Conservation (phyloP, 176 grass and related monocot genomes). For the Eleusine indica region DNA sequence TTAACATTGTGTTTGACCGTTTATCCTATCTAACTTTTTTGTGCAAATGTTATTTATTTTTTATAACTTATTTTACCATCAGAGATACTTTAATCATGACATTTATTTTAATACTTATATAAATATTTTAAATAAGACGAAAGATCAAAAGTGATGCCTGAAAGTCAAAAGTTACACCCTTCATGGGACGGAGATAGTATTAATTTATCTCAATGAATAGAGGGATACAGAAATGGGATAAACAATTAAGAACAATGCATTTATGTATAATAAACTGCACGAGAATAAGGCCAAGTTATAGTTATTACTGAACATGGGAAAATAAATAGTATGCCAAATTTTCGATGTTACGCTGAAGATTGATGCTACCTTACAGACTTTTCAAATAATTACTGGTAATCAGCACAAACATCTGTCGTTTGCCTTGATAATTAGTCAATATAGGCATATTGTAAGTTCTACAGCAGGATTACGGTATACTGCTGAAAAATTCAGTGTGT, state of each 20-base stretch:
- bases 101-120: too few relatives aligned
- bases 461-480: not conserved
- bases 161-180: too few relatives aligned
- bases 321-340: not conserved
- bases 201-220: not conserved
- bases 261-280: not conserved
- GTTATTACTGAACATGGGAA: not conserved
- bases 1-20: too few relatives aligned
- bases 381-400: conserved; percentile 6
- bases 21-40: too few relatives aligned
- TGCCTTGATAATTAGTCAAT: not conserved
- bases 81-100: too few relatives aligned
- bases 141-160: too few relatives aligned
- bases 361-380: not conserved
- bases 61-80: too few relatives aligned
- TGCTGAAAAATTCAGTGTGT: not conserved
- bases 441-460: not conserved
- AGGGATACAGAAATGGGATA: not conserved
- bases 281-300: not conserved
- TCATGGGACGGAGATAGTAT: not conserved
- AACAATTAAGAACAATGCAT: not conserved
- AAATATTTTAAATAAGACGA: too few relatives aligned
- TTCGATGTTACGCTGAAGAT: not conserved
- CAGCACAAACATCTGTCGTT: not conserved
- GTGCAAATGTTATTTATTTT: too few relatives aligned